These are phyloP conservation scores for Pichia sp. DNA, from an alignment of 1,139 yeast species.

Conservation along the genomic window DNA sequence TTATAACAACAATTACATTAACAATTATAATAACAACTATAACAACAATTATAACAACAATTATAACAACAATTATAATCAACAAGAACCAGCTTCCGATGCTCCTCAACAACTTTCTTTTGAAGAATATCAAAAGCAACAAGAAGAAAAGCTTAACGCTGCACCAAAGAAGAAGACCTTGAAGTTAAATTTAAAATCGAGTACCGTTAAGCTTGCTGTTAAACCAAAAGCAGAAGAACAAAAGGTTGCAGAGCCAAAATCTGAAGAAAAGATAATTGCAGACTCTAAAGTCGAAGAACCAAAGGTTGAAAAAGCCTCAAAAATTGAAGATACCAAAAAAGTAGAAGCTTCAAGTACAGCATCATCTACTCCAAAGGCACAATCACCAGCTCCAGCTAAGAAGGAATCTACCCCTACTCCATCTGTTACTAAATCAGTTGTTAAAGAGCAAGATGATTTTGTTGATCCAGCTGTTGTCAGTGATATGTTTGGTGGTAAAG, in stretches of 20 bases:
- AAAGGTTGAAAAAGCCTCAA: slow-evolving; percentile 26
- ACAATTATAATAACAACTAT: slow-evolving; percentile 6
- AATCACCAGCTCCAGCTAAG: slow-evolving; percentile 18
- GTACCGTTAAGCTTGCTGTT: slow-evolving; percentile 57
- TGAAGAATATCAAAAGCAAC: slow-evolving; percentile 79
- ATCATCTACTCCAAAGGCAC: slow-evolving; percentile 6
- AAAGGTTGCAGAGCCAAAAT: slow-evolving; percentile 27
- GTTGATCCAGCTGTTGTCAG: slow-evolving; percentile 83
- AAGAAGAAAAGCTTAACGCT: slow-evolving; percentile 36
- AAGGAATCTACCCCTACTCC: slow-evolving; percentile 13
- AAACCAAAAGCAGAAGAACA: slow-evolving; percentile 36
- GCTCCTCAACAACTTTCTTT: slow-evolving; percentile 68
- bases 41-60: slow-evolving; percentile 18
- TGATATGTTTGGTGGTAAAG: slow-evolving; percentile 95
- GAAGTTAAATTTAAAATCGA: slow-evolving; percentile 59
- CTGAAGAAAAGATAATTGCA: not conserved
- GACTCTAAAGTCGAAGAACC: slow-evolving; percentile 27
- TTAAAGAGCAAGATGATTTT: slow-evolving; percentile 74
- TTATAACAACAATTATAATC: slow-evolving; percentile 13
- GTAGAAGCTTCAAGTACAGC: slow-evolving; percentile 5
- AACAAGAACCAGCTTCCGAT: slow-evolving; percentile 18
- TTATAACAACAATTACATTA: slow-evolving; percentile 10
- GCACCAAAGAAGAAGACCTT: slow-evolving; percentile 55
- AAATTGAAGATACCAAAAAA: slow-evolving; percentile 27
- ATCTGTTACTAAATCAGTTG: slow-evolving; percentile 26